These are phyloP conservation scores for Fusarium secorum DNA, from an alignment of 2,329 filamentous ascomycete species.

Conservation along the genomic window DNA sequence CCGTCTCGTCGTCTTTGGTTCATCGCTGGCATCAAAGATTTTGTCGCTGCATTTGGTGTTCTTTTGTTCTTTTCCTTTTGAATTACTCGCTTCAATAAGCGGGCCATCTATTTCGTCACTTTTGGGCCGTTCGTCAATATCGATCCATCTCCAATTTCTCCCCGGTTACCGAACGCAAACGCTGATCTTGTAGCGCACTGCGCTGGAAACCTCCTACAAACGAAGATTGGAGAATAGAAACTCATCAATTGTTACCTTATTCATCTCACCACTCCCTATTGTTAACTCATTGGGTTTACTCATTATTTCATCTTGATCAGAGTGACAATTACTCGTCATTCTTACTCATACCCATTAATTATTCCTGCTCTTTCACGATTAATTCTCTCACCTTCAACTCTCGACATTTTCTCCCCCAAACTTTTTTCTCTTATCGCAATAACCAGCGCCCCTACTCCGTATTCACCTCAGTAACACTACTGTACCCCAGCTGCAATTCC, in stretches of 20 bases:
- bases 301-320: constrained; percentile 2
- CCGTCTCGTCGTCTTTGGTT: neutral
- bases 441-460: neutral
- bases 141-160: neutral
- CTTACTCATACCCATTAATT: constrained; percentile 7
- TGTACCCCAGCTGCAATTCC: constrained; percentile 38
- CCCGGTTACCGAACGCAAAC: neutral
- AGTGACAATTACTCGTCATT: neutral
- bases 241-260: constrained; percentile 20
- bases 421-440: constrained; percentile 11
- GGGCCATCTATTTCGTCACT: constrained; percentile 3
- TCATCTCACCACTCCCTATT: constrained; percentile 7
- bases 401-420: neutral
- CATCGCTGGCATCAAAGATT: neutral
- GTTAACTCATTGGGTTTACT: constrained; percentile 1
- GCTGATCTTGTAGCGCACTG: neutral
- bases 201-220: constrained; percentile 4
- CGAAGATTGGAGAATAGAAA: constrained; percentile 11
- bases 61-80: constrained; percentile 1
- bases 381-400: constrained; percentile 1
- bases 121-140: neutral
- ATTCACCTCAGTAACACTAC: constrained; percentile 13
- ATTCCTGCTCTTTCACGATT: neutral
- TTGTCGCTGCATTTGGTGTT: neutral
- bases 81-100: neutral